Percentiles rank a stretch among this genome's conserved stretches.
phyloP scores from a whole-genome alignment of 805 yeast species.

The Kodamaea sagamina region DNA sequence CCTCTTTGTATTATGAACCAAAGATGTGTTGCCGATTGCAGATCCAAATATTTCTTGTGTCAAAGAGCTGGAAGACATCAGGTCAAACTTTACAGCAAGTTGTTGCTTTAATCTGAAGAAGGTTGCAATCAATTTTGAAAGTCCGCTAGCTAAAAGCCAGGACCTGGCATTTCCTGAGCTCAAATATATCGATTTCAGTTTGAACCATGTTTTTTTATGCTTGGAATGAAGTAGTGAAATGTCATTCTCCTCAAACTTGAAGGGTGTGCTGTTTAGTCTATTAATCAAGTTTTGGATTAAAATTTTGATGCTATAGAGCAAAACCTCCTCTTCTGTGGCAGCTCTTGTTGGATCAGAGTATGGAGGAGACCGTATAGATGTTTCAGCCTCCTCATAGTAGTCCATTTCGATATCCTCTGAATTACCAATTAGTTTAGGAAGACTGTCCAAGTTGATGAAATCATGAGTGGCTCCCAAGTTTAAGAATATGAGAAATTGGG shows the following conservation, averaged over 20 bases:
- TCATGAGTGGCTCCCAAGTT: constrained; percentile 43
- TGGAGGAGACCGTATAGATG: constrained; percentile 12
- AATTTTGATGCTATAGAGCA: constrained; percentile 23
- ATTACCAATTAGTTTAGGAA: constrained; percentile 30
- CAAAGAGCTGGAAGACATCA: not conserved
- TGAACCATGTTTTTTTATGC: constrained; percentile 25
- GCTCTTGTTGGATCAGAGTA: constrained; percentile 1
- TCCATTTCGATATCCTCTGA: constrained; percentile 11
- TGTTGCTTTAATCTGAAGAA: constrained; percentile 30
- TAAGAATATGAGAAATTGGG: constrained; percentile 47
- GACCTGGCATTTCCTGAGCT: constrained; percentile 22
- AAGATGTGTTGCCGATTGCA: not conserved
- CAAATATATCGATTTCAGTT: constrained; percentile 25
- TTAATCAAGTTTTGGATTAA: constrained; percentile 26
- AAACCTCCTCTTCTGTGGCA: constrained; percentile 10
- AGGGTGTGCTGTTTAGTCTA: constrained; percentile 16
- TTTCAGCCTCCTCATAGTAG: constrained; percentile 13
- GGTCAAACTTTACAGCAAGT: constrained; percentile 6
- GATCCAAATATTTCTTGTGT: constrained; percentile 6
- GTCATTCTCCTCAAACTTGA: constrained; percentile 18
- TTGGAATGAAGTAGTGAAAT: constrained; percentile 13
- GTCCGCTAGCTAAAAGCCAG: constrained; percentile 47
- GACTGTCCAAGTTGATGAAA: constrained; percentile 29
- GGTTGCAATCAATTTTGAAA: constrained; percentile 30
- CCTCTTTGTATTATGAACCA: constrained; percentile 15